phyloP scores from a whole-genome alignment of 306 rosid genomes.

The Astragalus membranaceus region DNA sequence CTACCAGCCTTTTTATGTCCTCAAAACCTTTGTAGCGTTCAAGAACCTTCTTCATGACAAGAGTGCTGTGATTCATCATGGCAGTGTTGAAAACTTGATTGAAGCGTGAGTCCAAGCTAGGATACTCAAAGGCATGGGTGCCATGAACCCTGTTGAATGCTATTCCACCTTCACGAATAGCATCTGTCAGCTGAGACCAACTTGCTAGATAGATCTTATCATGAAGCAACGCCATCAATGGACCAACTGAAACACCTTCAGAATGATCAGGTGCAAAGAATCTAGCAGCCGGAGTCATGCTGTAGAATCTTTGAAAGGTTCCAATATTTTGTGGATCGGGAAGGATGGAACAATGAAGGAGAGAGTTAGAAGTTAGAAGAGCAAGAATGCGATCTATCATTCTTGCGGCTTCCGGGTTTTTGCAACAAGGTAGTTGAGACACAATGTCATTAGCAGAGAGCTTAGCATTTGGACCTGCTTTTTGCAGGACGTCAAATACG shows the following conservation, averaged over 20 bases:
- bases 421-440: neutral
- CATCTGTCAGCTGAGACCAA: conserved; percentile 26
- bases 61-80: conserved; percentile 35
- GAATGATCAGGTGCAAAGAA: conserved; percentile 8
- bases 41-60: conserved; percentile 28
- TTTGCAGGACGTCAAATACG: neutral
- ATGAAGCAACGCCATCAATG: conserved; percentile 18
- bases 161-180: conserved; percentile 40
- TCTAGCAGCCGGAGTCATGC: conserved; percentile 11
- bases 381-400: neutral
- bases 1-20: conserved; percentile 35
- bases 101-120: conserved; percentile 23
- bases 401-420: neutral
- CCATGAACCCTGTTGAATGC: conserved; percentile 44
- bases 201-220: conserved; percentile 28
- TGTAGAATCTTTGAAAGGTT: conserved; percentile 2
- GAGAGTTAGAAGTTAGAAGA: neutral
- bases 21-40: conserved; percentile 41
- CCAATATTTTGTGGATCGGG: neutral
- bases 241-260: conserved; percentile 42
- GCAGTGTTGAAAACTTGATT: conserved; percentile 41
- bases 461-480: neutral
- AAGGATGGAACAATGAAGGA: neutral
- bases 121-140: conserved; percentile 28
- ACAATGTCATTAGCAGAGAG: neutral